Evolutionary conservation across 805 yeast genomes (phyloP), one percentile per base, ranked within the genome.

Genomic region (Phaffomyces antillensis): DNA sequence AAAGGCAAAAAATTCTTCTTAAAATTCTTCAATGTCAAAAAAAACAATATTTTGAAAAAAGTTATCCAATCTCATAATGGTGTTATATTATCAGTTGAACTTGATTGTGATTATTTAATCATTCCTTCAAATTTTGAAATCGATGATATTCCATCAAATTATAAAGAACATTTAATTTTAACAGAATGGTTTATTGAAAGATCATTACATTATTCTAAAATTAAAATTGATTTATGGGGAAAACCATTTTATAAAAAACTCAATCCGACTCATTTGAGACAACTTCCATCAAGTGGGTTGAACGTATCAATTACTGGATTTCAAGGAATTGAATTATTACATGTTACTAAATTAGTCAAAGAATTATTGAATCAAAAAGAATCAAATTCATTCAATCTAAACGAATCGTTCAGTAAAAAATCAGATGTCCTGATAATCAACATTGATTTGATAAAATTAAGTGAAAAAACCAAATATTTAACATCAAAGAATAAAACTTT

Each of bases 151-250:
- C 58, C 59, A 18, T n/a, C 38, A 7, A 30, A 41, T 17, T 42
- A 26, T 7, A 50, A 49, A 7, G 40, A 58, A 33, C 20, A 59
- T 49, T 53, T 47, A 2, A 49, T 80, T 0, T 75, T 79, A 2
- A 86, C 95, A 0, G 95, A 88, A 60, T 86, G 91, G 85, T 81
- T 82, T 51, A 64, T 88, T 12, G 96, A 87, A 61, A 66, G 95
- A 46, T 76, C 85, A 23, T 67, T 86, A 20, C 81, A 73, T 62
- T 79, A 79, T 52, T 72, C 75, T 37, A 59, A 63, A 38, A 52
- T 76, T 7, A 61, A 65, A 15, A 54, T 61, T 31, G 95, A 83
- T 56, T 59, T 66, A 15, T 86, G 96, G 96, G 75, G 83, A 4
- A 56, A 58, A 42, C 86, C 86, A 2, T 66, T 53, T 31, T 52